Evolutionary conservation across 2,329 filamentous ascomycete genomes (phyloP), one percentile per base, ranked within the genome.

Genomic region (Ophiostoma perfectum): DNA sequence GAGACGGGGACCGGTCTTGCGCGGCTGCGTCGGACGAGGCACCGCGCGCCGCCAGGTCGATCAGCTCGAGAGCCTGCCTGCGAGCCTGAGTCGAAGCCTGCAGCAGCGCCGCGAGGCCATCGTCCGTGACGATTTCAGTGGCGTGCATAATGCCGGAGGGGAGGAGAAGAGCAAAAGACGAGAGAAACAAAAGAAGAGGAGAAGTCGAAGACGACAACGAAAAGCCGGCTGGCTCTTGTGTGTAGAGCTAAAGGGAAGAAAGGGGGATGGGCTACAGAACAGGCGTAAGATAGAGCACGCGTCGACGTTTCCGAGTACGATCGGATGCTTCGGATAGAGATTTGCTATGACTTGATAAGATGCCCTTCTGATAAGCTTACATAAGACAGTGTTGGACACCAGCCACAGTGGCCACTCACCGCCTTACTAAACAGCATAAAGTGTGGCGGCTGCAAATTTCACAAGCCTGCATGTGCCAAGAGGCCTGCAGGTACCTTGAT

Each of bases 81-180:
- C 90, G 88, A 16, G 91, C 88, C 71, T 90, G 84, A 68, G 85
- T 83, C n/a, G 91, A 93, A 68, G 88, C 88, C 72, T 88, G 81
- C 65, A 96, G 82, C 64, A 92, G 89, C 5, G 87, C 83, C 68
- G 83, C 81, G 64, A 96, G 86, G 70, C 84, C 81, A 2, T 86
- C 81, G 74, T 91, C 88, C 68, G 84, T 86, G 71, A 92, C 84
- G 71, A 88, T 84, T 36, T 83, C 79, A 70, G 83, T 79, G 73
- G 83, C 81, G 47, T 83, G 78, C 85, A 88, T 88, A n/a, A 18
- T 14, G 38, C 12, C 14, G 64, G 52, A 9, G n/a, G 41, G 18
- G 6, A 16, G 14, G 47, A 44, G 36, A 27, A 42, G 3, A 65
- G 38, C 38, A n/a, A 4, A 49, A 16, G 36, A 18, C 3, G 18